These are phyloP conservation scores for Kwoniella heveanensis DNA, from an alignment of 768 basidiomycete genomes.

Conservation along the genomic window DNA sequence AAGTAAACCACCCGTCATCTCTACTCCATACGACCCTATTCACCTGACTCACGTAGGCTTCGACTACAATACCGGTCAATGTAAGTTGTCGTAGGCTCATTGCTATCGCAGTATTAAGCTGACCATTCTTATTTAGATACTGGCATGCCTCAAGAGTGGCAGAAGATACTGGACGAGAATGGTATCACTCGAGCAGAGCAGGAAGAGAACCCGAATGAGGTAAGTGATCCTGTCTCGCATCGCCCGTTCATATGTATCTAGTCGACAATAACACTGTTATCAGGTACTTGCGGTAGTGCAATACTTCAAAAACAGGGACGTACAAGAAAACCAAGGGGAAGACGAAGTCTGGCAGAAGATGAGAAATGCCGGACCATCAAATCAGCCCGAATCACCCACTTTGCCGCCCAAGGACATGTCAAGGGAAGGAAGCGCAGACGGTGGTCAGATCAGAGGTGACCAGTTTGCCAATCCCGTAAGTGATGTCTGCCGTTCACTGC, in stretches of 20 bases:
- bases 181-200: slow-evolving; percentile 93
- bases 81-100: slow-evolving; percentile 34
- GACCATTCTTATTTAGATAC: slow-evolving; percentile 44
- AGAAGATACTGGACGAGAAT: slow-evolving; percentile 84
- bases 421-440: slow-evolving; percentile 43
- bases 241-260: background rate
- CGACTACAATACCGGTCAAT: slow-evolving; percentile 97
- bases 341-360: slow-evolving; percentile 60
- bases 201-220: slow-evolving; percentile 95
- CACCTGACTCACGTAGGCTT: slow-evolving; percentile 99
- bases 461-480: slow-evolving; percentile 54
- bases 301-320: slow-evolving; percentile 82
- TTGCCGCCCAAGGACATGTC: slow-evolving; percentile 43
- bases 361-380: slow-evolving; percentile 42
- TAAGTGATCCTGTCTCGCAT: slow-evolving; percentile 53
- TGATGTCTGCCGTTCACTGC: too few species aligned
- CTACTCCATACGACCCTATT: slow-evolving; percentile 96
- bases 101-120: background rate
- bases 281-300: slow-evolving; percentile 89
- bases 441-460: slow-evolving; percentile 19
- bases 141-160: slow-evolving; percentile 98
- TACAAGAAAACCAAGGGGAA: slow-evolving; percentile 58
- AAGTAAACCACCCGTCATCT: slow-evolving; percentile 69
- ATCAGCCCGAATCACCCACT: slow-evolving; percentile 16
- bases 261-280: background rate